A percentile compares a stretch with the other conserved stretches of the same genome.
Evolutionary conservation across 805 yeast species (phyloP).

Genomic region (Suhomyces sp.): DNA sequence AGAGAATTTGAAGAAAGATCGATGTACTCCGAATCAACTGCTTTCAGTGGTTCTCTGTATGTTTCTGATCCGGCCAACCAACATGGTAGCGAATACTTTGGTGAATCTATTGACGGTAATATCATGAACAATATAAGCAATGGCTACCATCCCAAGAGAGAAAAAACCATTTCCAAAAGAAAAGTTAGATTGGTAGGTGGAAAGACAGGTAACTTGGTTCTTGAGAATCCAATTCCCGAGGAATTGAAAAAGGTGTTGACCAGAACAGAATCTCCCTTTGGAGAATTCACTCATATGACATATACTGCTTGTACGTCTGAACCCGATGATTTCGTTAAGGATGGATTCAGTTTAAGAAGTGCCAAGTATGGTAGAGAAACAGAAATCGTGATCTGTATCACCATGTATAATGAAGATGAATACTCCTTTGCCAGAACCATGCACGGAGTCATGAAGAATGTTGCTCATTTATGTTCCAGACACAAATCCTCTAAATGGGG

Average conservation of each 20-base stretch:
- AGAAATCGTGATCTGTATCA: slow-evolving; percentile 86
- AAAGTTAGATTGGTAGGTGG: slow-evolving; percentile 65
- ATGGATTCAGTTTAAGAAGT: slow-evolving; percentile 85
- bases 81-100: slow-evolving; percentile 37
- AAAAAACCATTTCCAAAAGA: slow-evolving; percentile 66
- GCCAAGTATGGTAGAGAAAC: slow-evolving; percentile 87
- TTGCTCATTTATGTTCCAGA: slow-evolving; percentile 83
- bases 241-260: slow-evolving; percentile 84
- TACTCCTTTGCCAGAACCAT: slow-evolving; percentile 85
- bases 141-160: slow-evolving; percentile 56
- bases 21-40: slow-evolving; percentile 35
- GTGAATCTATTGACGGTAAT: slow-evolving; percentile 47
- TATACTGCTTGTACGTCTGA: slow-evolving; percentile 95
- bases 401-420: slow-evolving; percentile 98
- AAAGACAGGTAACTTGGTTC: slow-evolving; percentile 74
- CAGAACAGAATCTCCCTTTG: slow-evolving; percentile 70
- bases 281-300: slow-evolving; percentile 94
- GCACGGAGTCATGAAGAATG: slow-evolving; percentile 91
- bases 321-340: slow-evolving; percentile 77
- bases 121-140: slow-evolving; percentile 44
- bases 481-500: slow-evolving; percentile 90
- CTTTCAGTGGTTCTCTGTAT: slow-evolving; percentile 33
- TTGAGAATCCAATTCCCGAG: slow-evolving; percentile 93
- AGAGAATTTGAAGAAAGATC: slow-evolving; percentile 34
- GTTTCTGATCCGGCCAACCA: slow-evolving; percentile 14